Base-by-base conservation (phyloP, 176 grass and related monocot genomes). In the Ampelocalamus luodianensis region DNA sequence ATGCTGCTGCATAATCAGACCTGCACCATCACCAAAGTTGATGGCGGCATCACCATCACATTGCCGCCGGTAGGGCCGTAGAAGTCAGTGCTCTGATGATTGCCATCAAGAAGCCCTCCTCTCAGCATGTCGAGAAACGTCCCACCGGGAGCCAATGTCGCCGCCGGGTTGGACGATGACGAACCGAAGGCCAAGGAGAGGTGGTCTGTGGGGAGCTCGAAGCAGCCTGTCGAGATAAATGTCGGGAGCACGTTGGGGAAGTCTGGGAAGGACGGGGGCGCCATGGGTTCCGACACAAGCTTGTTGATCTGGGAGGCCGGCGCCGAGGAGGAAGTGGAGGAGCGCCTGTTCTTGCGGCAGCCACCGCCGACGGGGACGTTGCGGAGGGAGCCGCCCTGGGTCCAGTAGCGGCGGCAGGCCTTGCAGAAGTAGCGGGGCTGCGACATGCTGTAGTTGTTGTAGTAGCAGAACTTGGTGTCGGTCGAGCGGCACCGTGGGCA, bases 381-480 rank as follows among this genome's bases (percentile, higher is more conserved):
- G 68, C 83, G 83, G 22, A 89, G 83, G 51, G 79, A 65, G 32
- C 87, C 79, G 6, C 90, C 87, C 4, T 82, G 65, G 34, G 85
- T 91, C 85, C 82, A 91, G 77, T 88, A 82, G 55, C 90, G 82
- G 17, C 90, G 77, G 77, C 90, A 91, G 0, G n/a, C 65, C 76
- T 80, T 84, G 81, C 87, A 92, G 53, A 89, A 83, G 83, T 94
- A 94, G 81, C 88, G 83, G 3, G 89, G 89, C 42, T 96, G 94
- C 2, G 84, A 72, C n/a, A 88, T 37, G 55, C 78, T 93, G 64
- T 95, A 87, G 75, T 95, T 92, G 85, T 95, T 92, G 72, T 88
- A 88, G 85, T 92, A 95, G 85, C 93, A 95, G 72, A 95, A 95
- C 90, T 95, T 95, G 60, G 93, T 92, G 61, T 92, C 82, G 15